Evolutionary conservation across 2,329 filamentous ascomycete species (phyloP), one percentile per base, ranked within the genome.

Genomic region (Chaetomium sp.): DNA sequence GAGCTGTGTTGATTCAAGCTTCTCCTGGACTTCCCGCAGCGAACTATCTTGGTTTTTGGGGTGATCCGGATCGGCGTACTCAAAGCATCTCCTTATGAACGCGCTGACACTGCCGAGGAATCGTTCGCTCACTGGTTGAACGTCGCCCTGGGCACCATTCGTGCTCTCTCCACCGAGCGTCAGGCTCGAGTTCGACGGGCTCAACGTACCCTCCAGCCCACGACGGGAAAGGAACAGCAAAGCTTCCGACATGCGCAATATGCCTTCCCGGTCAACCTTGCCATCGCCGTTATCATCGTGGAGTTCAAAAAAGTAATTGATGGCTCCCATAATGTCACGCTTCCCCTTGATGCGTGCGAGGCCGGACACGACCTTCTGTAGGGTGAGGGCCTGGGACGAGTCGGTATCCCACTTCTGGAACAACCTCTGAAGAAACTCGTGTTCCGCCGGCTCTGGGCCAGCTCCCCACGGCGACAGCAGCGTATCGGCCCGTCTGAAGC

Each of bases 281-380:
- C 95, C 95, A 74, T 97, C 93, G 1, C 88, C 86, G 72, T 94
- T 90, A 70, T 99, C 94, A 74, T 99, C 95, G 75, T 98, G 97
- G 0, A 99, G 85, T 73, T 97, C 92, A 72, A 99, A 99, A 77
- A 99, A 98, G 78, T 98, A 98, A 66, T 89, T 95, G 73, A 99
- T 98, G 65, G 91, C 95, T 33, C 92, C 92, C 94, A 99, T 97
- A 70, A 99, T 97, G 76, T 99, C 95, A 55, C 90, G 89, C 62
- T 90, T 93, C 9, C 95, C 94, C 76, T 97, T 98, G 73, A 99
- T 92, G 16, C 91, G 87, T 1, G 94, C 93, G 54, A 99, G 82
- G 0, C 95, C 95, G 21, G 90, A 90, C 5, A 98, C 95, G 2
- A 99, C 92, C 71, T 98, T 92, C 73, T 97, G 93, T 57, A 99